A percentile compares a stretch with the other conserved stretches of the same genome.
Evolutionary conservation across 1,284 basidiomycete species (phyloP).

Genomic region (Somion occarium): DNA sequence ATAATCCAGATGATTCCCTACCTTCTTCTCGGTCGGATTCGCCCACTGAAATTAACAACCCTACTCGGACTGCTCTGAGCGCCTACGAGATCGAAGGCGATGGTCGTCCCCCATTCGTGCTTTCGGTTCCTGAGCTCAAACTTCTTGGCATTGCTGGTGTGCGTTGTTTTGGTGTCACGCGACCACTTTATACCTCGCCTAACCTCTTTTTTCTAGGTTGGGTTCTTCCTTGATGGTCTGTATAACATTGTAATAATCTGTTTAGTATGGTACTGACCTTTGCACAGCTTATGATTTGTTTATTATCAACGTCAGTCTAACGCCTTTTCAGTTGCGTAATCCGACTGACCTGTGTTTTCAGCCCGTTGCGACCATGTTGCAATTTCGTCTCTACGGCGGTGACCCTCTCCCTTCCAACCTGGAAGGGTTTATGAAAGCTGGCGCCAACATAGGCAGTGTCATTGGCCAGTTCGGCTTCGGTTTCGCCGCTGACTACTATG

Average conservation of each 20-base stretch:
- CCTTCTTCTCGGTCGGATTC: not conserved
- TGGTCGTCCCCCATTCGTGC: slow-evolving; percentile 39
- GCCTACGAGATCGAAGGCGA: slow-evolving; percentile 41
- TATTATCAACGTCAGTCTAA: slow-evolving; percentile 61
- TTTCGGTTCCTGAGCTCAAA: slow-evolving; percentile 49
- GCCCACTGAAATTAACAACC: not conserved
- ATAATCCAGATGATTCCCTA: not conserved
- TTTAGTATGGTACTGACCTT: slow-evolving; percentile 1
- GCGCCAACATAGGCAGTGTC: slow-evolving; percentile 70
- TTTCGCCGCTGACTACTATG: slow-evolving; percentile 62
- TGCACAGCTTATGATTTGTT: slow-evolving; percentile 67
- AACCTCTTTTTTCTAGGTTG: slow-evolving; percentile 35
- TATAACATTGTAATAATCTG: slow-evolving; percentile 6
- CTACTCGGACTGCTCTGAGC: slow-evolving; percentile 29
- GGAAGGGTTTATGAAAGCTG: slow-evolving; percentile 63
- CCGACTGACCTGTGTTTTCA: too few species aligned
- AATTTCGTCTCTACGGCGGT: slow-evolving; percentile 64
- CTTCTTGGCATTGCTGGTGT: slow-evolving; percentile 58
- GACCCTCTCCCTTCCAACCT: slow-evolving; percentile 48
- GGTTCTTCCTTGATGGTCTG: slow-evolving; percentile 67
- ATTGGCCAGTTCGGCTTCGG: slow-evolving; percentile 69
- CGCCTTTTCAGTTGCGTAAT: too few species aligned
- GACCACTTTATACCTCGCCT: slow-evolving; percentile 3
- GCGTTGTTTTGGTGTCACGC: slow-evolving; percentile 18
- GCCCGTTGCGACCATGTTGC: slow-evolving; percentile 74